These are phyloP conservation scores for Xylariaceae sp. DNA, from an alignment of 2,329 filamentous ascomycete genomes.

Conservation along the genomic window DNA sequence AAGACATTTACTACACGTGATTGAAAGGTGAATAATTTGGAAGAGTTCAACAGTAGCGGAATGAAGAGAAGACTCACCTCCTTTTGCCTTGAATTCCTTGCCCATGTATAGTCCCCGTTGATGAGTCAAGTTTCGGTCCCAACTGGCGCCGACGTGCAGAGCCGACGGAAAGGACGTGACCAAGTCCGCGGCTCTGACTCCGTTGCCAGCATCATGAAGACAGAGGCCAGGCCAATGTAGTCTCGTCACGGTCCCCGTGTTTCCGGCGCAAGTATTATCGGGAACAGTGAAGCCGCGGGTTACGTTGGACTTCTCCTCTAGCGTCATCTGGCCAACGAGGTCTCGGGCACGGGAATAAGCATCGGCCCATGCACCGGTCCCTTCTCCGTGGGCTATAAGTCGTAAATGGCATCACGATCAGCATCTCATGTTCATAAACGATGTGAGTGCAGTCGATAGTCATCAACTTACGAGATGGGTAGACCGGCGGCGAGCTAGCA, in stretches of 20 bases:
- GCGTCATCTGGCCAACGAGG: conserved; percentile 56
- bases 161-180: conserved; percentile 45
- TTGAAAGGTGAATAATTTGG: conserved; percentile 4
- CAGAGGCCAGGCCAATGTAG: conserved; percentile 44
- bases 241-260: conserved; percentile 41
- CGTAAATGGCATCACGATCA: conserved; percentile 2
- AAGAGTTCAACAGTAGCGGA: not conserved
- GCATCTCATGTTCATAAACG: not conserved
- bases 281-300: conserved; percentile 36
- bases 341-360: conserved; percentile 53
- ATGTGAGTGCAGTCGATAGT: not conserved
- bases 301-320: conserved; percentile 57
- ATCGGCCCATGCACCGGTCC: conserved; percentile 44
- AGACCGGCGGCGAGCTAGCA: conserved; percentile 28
- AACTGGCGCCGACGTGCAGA: conserved; percentile 44
- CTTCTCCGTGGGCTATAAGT: conserved; percentile 29
- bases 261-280: conserved; percentile 49
- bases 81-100: conserved; percentile 51
- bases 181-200: conserved; percentile 43
- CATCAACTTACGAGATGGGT: conserved; percentile 28
- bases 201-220: conserved; percentile 46
- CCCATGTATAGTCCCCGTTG: conserved; percentile 49
- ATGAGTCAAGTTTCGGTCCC: conserved; percentile 51
- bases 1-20: conserved; percentile 45
- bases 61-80: conserved; percentile 27